Base-by-base conservation (phyloP, 306 rosid species). In the Casuarina cunninghamiana region DNA sequence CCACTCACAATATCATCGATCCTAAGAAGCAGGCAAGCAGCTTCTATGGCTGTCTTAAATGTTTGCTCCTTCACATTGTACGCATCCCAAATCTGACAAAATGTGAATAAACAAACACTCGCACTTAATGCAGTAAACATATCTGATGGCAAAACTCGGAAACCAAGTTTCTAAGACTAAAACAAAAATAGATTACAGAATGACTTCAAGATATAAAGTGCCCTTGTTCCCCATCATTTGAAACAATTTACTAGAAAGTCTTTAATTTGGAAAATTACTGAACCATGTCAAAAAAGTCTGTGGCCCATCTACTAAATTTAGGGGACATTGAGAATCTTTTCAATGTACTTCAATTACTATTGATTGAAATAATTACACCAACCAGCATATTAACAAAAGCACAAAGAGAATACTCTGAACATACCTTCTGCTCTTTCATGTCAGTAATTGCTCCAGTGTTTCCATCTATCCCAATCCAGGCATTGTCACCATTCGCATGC, bases 1-100 rank as follows among this genome's bases (percentile, higher is more conserved):
- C 99, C 97, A 44, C 99, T 96, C 86, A 96, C 99, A 73, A 93
- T 90, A 79, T 96, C 99, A 74, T 96, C 98, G 71, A 96, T 96
- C 78, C 99, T 93, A 81, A 96, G 83, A 53, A 96, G 99, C 93
- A 96, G 90, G 91, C 99, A 90, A 48, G 98, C 93, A 44, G 98
- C 97, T 93, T 96, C 99, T 76, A 96, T 96, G 53, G 99, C 98
- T 1, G 99, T 96, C 89, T 96, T 96, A 55, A 96, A 96, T 5
- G 99, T 91, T 81, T 96, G 99, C 4, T 96, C 89, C 90, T 96
- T 96, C 67, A 96, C 99, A 73, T 91, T 96, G 87, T 93, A 96
- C 75, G 97, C 96, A 83, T 96, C 99, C 97, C 96, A 94, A 49
- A 94, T 94, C 97, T 94, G 84, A 43, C 67, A 84, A 60, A 15